Base-by-base conservation (phyloP, 2,329 filamentous ascomycete species). In the Fusarium sp. region DNA sequence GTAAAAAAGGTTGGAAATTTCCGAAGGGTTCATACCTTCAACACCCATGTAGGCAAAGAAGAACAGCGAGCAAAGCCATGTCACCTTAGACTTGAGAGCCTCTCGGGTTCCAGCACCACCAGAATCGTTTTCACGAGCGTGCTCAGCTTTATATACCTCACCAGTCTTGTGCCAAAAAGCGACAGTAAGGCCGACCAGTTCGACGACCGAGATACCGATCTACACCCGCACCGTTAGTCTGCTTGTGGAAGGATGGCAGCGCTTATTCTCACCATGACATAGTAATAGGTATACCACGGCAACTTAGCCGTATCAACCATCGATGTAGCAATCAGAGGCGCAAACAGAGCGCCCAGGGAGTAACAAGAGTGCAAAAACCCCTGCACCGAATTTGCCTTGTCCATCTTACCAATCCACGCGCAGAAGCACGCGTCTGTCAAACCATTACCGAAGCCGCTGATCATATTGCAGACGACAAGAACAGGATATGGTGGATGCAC, bases 31-130 rank as follows among this genome's bases (percentile, higher is more conserved):
- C 58, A 27, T 61, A 83, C 83, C 91, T 82, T 95, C 93, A 0
- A 91, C 86, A 0, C 93, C 93, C 22, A 94, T 92, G 78, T 95
- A 95, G 5, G 89, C 87, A 34, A 94, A 89, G 56, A 95, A 86
- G 79, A 95, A 95, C 0, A 92, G 72, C 0, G 92, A 86, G 62
- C 88, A 89, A 2, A 93, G 84, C 91, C 92, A 93, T 0, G 92
- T 93, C 0, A 92, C 87, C 70, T 83, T 85, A 6, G 82, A 82
- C 50, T 82, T 81, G 14, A 90, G 81, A 0, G 83, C 83, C 11
- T 81, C 79, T 29, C 80, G 77, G 0, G 83, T 84, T 0, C 83
- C 82, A 1, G 79, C 80, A 0, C 27, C 37, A 0, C 56, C 66
- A 5, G 70, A 67, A 31, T 54, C 50, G 0, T 74, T 65, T 5